Percentiles rank a stretch among this genome's conserved stretches.
phyloP scores from a whole-genome alignment of 768 basidiomycete genomes.

The Serendipita vermifera region DNA sequence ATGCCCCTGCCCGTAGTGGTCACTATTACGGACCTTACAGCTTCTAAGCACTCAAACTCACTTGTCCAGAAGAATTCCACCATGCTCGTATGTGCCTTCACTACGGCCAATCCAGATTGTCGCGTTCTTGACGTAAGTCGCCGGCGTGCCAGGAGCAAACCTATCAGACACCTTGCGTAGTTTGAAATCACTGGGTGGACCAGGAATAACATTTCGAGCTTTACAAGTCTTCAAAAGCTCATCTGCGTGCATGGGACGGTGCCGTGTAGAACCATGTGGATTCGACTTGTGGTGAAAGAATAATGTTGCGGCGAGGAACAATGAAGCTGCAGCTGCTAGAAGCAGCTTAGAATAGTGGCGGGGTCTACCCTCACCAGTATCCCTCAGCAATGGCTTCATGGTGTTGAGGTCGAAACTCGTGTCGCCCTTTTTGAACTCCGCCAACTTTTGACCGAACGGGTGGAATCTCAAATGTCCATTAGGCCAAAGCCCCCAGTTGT shows the following conservation, averaged over 20 bases:
- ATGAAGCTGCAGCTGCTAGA: neutral
- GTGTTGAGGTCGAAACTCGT: too few species aligned
- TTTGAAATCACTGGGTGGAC: constrained; percentile 23
- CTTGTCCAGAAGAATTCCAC: constrained; percentile 45
- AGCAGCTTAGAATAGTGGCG: too few species aligned
- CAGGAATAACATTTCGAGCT: constrained; percentile 20
- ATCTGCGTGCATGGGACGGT: constrained; percentile 11
- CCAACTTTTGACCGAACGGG: too few species aligned
- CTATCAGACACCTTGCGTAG: constrained; percentile 37
- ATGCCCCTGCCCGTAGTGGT: too few species aligned
- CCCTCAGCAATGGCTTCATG: too few species aligned
- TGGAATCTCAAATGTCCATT: neutral
- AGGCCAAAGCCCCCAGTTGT: constrained; percentile 38
- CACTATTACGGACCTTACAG: neutral
- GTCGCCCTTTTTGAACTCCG: too few species aligned
- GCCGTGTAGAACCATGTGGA: too few species aligned
- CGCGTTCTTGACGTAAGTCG: constrained; percentile 51
- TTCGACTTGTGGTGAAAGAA: too few species aligned
- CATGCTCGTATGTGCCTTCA: constrained; percentile 45
- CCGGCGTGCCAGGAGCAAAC: constrained; percentile 38
- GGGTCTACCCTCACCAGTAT: too few species aligned
- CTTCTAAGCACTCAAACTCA: neutral
- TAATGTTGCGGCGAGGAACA: neutral
- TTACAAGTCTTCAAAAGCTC: constrained; percentile 20
- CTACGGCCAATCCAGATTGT: constrained; percentile 64